Conservation (phyloP, 331 rosid genomes). For the Phaseolus coccineus region DNA sequence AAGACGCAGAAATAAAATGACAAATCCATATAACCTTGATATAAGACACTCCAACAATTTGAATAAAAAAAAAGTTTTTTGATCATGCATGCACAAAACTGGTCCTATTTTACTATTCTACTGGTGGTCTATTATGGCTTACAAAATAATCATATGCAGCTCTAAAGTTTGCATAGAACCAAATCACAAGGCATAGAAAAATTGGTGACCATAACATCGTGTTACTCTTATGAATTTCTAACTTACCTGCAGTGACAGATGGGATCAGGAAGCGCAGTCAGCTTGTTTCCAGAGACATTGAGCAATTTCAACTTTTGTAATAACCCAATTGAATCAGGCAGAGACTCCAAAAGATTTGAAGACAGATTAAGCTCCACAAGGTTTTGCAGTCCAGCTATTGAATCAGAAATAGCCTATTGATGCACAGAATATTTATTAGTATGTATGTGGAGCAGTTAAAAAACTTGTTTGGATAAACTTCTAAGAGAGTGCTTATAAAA, state of each 20-base stretch:
- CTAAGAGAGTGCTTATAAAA: not conserved
- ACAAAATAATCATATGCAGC: conserved; percentile 30
- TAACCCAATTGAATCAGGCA: conserved; percentile 91
- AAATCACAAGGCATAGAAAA: conserved; percentile 19
- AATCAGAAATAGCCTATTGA: conserved; percentile 78
- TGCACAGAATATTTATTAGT: conserved; percentile 34
- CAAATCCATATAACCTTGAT: conserved; percentile 6
- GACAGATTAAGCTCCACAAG: conserved; percentile 89
- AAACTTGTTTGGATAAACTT: not conserved
- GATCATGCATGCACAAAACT: not conserved
- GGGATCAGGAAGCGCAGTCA: conserved; percentile 79
- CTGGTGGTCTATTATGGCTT: not conserved
- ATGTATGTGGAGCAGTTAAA: not conserved
- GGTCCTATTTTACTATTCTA: conserved; percentile 21
- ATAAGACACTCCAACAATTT: conserved; percentile 2
- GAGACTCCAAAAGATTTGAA: conserved; percentile 75
- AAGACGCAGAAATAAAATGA: conserved; percentile 10
- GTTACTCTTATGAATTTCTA: conserved; percentile 12
- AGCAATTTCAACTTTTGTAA: conserved; percentile 80
- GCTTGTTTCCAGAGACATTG: conserved; percentile 81
- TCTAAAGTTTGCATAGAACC: conserved; percentile 15
- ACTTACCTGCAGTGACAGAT: conserved; percentile 88
- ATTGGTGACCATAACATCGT: not conserved
- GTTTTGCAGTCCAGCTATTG: conserved; percentile 82
- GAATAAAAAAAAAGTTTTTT: not conserved